A percentile compares a stretch with the other conserved stretches of the same genome.
Evolutionary conservation across 2,329 filamentous ascomycete species (phyloP).

Genomic region (Cladosporium phlei): DNA sequence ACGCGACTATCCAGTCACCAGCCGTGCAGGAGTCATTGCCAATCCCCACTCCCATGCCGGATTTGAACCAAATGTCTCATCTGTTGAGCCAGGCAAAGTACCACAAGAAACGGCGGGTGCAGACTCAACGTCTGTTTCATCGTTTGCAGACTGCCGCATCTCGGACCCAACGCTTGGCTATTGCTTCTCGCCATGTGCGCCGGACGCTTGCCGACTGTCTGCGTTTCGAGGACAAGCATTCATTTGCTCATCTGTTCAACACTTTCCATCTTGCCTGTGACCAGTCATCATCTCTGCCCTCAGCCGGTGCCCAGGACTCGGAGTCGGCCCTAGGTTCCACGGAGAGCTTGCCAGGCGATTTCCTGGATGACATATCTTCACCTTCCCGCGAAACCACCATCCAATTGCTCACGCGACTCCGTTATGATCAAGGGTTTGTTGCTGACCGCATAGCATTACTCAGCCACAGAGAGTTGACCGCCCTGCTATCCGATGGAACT

Average conservation of each 20-base stretch:
- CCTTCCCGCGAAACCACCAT: slow-evolving; percentile 71
- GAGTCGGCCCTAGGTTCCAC: background rate
- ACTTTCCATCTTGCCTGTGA: slow-evolving; percentile 70
- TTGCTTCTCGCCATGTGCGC: slow-evolving; percentile 46
- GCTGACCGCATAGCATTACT: slow-evolving; percentile 75
- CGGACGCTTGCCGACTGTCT: slow-evolving; percentile 74
- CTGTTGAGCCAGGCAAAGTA: slow-evolving; percentile 73
- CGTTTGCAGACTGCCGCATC: slow-evolving; percentile 70
- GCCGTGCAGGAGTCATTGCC: background rate
- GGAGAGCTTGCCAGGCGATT: slow-evolving; percentile 18
- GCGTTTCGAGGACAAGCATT: slow-evolving; percentile 71
- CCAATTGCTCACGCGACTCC: slow-evolving; percentile 73
- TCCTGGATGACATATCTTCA: slow-evolving; percentile 65
- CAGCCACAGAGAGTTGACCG: slow-evolving; percentile 68
- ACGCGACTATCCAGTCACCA: background rate
- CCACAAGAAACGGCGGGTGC: slow-evolving; percentile 73
- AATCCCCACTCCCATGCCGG: slow-evolving; percentile 1
- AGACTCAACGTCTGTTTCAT: slow-evolving; percentile 68
- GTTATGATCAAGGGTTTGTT: slow-evolving; percentile 83
- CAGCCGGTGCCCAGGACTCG: background rate
- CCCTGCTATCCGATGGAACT: slow-evolving; percentile 73
- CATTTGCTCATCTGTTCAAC: slow-evolving; percentile 69
- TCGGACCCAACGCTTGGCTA: slow-evolving; percentile 58
- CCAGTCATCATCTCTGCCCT: slow-evolving; percentile 14
- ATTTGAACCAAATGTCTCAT: slow-evolving; percentile 69